Evolutionary conservation across 2,329 filamentous ascomycete genomes (phyloP), one percentile per base, ranked within the genome.

Genomic region (Cladophialophora immunda): DNA sequence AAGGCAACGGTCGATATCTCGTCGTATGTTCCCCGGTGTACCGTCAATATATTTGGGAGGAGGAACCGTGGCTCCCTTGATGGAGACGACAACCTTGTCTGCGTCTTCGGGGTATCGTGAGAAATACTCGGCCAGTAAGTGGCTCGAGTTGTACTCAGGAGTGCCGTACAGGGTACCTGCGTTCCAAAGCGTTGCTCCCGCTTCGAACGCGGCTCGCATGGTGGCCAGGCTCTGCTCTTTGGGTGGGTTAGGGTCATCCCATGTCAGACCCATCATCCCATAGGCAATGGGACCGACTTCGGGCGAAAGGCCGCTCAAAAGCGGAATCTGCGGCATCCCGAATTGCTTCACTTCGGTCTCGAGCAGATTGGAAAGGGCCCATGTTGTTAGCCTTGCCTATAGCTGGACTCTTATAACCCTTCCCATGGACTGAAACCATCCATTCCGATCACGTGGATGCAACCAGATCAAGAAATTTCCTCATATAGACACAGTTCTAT

Each of bases 91-190:
- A 7, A 90, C 82, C 73, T 87, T 86, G 55, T 83, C 79, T 8
- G 87, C 87, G 69, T 90, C 86, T 68, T 89, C 85, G 1, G 89
- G 89, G 74, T 90, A 85, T 68, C 84, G 82, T 36, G 81, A 81
- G 73, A 91, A 90, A 78, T 90, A 91, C 22, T 81, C 79, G 67
- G 85, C 83, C 34, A 91, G 76, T 13, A 91, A 78, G 32, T 84
- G 83, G 71, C 89, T 76, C 2, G 83, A 86, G 78, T 90, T 89
- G 73, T 81, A 82, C 19, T 85, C 80, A 1, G 83, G 74, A 0
- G 76, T 83, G 0, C 89, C 89, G 78, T 92, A 91, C 74, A 90
- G 85, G 73, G 90, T 86, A 68, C 82, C 88, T 38, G 81, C 87
- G 71, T 89, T 90, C 87, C 88, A 90, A 71, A 83, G 79, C 65